Evolutionary conservation across 2,329 filamentous ascomycete species (phyloP), one percentile per base, ranked within the genome.

Genomic region (Botrytis sinoallii): DNA sequence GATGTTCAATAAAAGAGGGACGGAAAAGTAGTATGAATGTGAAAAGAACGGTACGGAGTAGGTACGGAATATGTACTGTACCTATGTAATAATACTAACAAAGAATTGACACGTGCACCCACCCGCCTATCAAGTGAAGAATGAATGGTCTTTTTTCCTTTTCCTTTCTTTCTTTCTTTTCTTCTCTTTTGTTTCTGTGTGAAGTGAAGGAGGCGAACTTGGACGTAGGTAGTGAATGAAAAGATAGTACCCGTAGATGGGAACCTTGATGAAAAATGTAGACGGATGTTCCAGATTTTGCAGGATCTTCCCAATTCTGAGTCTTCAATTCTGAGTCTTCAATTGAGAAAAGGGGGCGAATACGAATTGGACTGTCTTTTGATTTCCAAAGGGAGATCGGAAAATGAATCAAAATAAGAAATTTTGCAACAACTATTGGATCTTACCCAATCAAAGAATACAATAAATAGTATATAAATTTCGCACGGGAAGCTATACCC

Each of bases 1-100:
- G 64, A 66, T 48, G 64, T 66, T 66, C 10, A 66, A 66, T 35
- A 38, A 66, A 66, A 66, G 52, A 32, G 25, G 42, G 64, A 66
- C 29, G 46, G 46, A 14, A 16, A 55, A n/a, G 25, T 55, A n/a
- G 48, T n/a, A 42, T 14, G 1, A 42, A 14, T 32, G 12, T 7
- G 3, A 6, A 25, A 61, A n/a, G 10, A 63, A 42, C 35, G 20
- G 59, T n/a, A 55, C 25, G 48, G 48, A 52, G 46, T 25, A 48
- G 32, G 59, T n/a, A n/a, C 25, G 48, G 48, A 52, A n/a, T 52
- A 52, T 16, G 48, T n/a, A 61, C 52, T 22, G 40, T 46, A 65
- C 40, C 40, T 65, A 9, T 20, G 44, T 5, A 42, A 42, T 42
- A 12, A 61, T 38, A 44, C 38, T 44, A 20, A n/a, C 52, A 57